A percentile compares a stretch with the other conserved stretches of the same genome.
Conservation (phyloP, 78 protist genomes). For the slime mould (Dictyostelium discoideum) region dicty_2.7 NC_007089.4:212001-212500, state of each 20-base stretch:
- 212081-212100: neutral
- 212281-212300: neutral
- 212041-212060: neutral
- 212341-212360: neutral
- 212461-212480: constrained; percentile 48
- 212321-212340: neutral
- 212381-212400: constrained; percentile 42
- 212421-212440: constrained; percentile 41
- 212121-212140: neutral
- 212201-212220: constrained; percentile 1
- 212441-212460: neutral
- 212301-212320: no score
- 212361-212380: constrained; percentile 64
- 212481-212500: constrained; percentile 48
- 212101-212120: neutral
- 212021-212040: neutral
- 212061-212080: neutral
- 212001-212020: neutral
- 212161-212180: neutral
- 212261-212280: neutral
- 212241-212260: neutral
- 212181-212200: neutral
- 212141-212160: neutral
- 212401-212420: constrained; percentile 8
- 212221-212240: constrained; percentile 14